These are phyloP conservation scores for Wakefieldia striispora DNA, from an alignment of 768 basidiomycete species.

Conservation along the genomic window DNA sequence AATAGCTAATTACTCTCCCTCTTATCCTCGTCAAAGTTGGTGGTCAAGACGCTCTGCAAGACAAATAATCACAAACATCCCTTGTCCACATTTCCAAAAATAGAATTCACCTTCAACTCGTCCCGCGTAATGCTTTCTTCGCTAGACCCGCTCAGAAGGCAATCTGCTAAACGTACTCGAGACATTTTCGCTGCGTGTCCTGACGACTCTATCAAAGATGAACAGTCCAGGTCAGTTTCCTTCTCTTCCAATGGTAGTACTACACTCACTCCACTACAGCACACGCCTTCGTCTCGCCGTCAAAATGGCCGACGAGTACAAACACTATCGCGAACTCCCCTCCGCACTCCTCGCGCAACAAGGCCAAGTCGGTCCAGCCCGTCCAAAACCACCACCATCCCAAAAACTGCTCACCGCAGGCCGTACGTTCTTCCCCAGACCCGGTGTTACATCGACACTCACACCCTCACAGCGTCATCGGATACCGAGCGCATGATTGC, in stretches of 20 bases:
- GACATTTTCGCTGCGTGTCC: constrained; percentile 66
- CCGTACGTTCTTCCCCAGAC: constrained; percentile 43
- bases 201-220: constrained; percentile 59
- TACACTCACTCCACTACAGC: constrained; percentile 25
- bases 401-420: constrained; percentile 74
- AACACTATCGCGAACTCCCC: constrained; percentile 82
- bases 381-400: constrained; percentile 52
- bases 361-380: constrained; percentile 74
- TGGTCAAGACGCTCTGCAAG: background rate
- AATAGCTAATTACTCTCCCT: constrained; percentile 15
- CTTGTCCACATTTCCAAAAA: constrained; percentile 4
- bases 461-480: constrained; percentile 26
- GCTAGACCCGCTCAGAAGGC: constrained; percentile 57
- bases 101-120: background rate
- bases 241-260: background rate
- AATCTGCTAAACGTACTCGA: constrained; percentile 68
- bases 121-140: constrained; percentile 62
- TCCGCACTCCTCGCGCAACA: constrained; percentile 78
- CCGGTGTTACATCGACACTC: constrained; percentile 1
- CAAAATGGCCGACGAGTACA: constrained; percentile 90
- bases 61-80: constrained; percentile 24
- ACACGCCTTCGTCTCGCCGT: constrained; percentile 72
- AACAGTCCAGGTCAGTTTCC: constrained; percentile 66
- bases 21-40: background rate
- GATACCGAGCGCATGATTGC: constrained; percentile 70